Evolutionary conservation across 768 basidiomycete species (phyloP).

Genomic region (Trichaptum fuscoviolaceum): DNA sequence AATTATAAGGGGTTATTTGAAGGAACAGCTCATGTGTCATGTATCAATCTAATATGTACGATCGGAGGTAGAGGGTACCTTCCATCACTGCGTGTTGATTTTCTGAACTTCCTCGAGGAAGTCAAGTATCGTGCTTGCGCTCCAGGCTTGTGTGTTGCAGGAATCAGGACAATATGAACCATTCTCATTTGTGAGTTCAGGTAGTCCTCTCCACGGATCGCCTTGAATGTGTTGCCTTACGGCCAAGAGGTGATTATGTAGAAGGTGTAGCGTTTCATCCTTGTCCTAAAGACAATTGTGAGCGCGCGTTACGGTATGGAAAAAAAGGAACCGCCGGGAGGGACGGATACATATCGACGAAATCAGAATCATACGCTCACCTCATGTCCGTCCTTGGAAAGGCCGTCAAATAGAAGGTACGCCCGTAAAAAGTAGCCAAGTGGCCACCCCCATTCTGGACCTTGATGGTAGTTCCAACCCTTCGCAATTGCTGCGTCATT

Average conservation of each 20-base stretch:
- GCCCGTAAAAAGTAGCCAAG: constrained; percentile 93
- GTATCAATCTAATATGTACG: neutral
- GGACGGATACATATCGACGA: neutral
- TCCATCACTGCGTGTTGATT: neutral
- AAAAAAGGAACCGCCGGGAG: neutral
- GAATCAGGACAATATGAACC: constrained; percentile 83
- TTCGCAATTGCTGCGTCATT: constrained; percentile 82
- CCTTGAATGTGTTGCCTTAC: constrained; percentile 68
- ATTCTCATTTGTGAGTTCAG: constrained; percentile 86
- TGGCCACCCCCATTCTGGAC: constrained; percentile 95
- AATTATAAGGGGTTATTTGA: neutral
- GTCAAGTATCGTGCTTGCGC: constrained; percentile 86
- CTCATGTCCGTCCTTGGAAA: constrained; percentile 56
- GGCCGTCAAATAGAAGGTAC: constrained; percentile 81
- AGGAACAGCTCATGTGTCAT: neutral
- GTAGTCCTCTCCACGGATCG: constrained; percentile 91
- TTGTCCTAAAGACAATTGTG: constrained; percentile 43
- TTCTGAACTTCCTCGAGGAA: constrained; percentile 74
- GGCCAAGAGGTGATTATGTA: constrained; percentile 67
- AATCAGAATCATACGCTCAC: constrained; percentile 40
- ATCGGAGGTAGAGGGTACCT: neutral
- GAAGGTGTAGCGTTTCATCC: constrained; percentile 68
- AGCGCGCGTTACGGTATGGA: constrained; percentile 12
- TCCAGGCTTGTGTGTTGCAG: constrained; percentile 95
- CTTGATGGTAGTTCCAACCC: constrained; percentile 94